Base-by-base conservation (phyloP, 345 rosid genomes). In the Gossypium anomalum region DNA sequence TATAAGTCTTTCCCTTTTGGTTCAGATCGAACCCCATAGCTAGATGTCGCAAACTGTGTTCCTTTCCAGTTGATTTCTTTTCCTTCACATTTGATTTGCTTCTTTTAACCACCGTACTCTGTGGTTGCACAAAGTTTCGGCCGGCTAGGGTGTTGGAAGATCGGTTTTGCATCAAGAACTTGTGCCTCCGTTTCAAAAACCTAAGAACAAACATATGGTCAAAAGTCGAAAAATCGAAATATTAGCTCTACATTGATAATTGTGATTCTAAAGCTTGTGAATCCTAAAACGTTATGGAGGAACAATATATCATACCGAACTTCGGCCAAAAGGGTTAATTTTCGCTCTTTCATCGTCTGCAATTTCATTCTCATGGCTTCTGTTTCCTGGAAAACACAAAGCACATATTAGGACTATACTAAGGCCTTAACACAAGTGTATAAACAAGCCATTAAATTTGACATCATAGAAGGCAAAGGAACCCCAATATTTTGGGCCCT, bases 131-230 rank as follows among this genome's bases (percentile, higher is more conserved):
- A 3, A 53, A 51, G 19, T 67, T 73, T 53, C 13, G 78, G 49
- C 67, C 38, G 3, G 53, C 22, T 2, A 41, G 75, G n/a, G 70
- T 48, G 34, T 63, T 85, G 23, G 69, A 76, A 73, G 83, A 68
- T 77, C 86, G 86, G 77, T 83, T 86, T 74, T 82, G 85, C 56
- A 70, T 83, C 82, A 95, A 81, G 75, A 80, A 84, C 56, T 85
- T 71, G 81, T 82, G 85, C 75, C 97, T 82, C 73, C 82, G 82
- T 71, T 82, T 89, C 82, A 93, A 78, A 85, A 95, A 95, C 75
- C 99, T 95, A 76, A 58, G 16, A 60, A 27, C 73, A 51, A 76
- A 76, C 2, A 66, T 9, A 67, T 48, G 25, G 34, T 20, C 76
- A 59, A n/a, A 60, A 58, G 16, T 66, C 25, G 16, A 16, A 45